Percentiles rank a stretch among this genome's conserved stretches.
These are phyloP conservation scores for Aspergillus fructus DNA, from an alignment of 2,329 filamentous ascomycete species.

Conservation along the genomic window DNA sequence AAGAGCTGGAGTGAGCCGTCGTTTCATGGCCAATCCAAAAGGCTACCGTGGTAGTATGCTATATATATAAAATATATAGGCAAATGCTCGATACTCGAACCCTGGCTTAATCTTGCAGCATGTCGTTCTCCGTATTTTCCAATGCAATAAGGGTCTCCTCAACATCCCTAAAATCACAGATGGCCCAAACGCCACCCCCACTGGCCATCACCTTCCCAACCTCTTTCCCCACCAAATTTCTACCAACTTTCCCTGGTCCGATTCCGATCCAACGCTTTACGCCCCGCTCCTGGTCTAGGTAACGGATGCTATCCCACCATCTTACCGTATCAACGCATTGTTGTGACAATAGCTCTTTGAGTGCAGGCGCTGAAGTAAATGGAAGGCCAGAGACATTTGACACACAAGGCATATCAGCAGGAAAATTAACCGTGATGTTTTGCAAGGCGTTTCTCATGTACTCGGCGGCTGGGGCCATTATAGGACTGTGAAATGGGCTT, in stretches of 20 bases:
- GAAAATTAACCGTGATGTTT: slow-evolving; percentile 67
- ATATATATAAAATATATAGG: not conserved
- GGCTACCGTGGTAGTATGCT: not conserved
- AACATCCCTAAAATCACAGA: slow-evolving; percentile 75
- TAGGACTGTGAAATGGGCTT: slow-evolving; percentile 84
- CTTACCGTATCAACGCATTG: slow-evolving; percentile 88
- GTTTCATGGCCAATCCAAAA: not conserved
- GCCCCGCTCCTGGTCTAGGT: slow-evolving; percentile 78
- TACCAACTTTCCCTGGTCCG: slow-evolving; percentile 87
- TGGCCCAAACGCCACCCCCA: slow-evolving; percentile 89
- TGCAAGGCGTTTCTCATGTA: slow-evolving; percentile 70
- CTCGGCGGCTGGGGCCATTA: slow-evolving; percentile 81
- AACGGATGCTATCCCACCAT: slow-evolving; percentile 93
- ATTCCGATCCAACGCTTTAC: slow-evolving; percentile 88
- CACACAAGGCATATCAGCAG: slow-evolving; percentile 72
- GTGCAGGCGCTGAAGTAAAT: slow-evolving; percentile 69
- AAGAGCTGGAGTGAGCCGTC: not conserved
- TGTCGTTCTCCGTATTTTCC: slow-evolving; percentile 58
- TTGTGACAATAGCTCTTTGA: slow-evolving; percentile 75
- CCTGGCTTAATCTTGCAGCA: slow-evolving; percentile 30
- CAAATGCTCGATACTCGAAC: not conserved
- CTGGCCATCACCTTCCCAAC: slow-evolving; percentile 81
- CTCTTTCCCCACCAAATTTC: slow-evolving; percentile 92
- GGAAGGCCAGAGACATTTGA: slow-evolving; percentile 83
- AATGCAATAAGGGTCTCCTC: slow-evolving; percentile 66